Conservation (phyloP, 2,329 filamentous ascomycete genomes). For the Tolypocladium sp. region DNA sequence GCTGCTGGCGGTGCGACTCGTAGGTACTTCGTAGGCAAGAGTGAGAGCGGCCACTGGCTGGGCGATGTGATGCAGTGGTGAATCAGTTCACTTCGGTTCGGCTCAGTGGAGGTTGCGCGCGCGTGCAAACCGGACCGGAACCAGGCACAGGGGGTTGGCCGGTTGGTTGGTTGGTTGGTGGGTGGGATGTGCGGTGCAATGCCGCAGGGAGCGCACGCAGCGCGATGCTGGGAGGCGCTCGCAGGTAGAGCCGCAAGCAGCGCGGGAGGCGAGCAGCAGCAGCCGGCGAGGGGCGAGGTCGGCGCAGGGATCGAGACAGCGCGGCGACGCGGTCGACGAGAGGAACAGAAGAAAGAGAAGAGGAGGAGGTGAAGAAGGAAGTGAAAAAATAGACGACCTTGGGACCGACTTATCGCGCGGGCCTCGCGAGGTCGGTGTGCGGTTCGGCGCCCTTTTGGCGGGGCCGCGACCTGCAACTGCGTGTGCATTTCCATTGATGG, state of each 20-base stretch:
- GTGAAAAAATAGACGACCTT: too few relatives aligned
- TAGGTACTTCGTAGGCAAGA: not conserved
- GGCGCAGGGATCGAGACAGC: too few relatives aligned
- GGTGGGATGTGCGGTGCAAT: not conserved
- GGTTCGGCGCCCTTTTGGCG: not conserved
- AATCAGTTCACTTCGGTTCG: not conserved
- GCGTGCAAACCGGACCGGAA: not conserved
- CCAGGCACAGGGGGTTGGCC: not conserved
- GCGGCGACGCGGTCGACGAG: too few relatives aligned
- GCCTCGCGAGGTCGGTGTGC: not conserved
- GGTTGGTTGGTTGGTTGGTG: not conserved
- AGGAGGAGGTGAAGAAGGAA: too few relatives aligned
- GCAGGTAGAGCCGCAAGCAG: not conserved
- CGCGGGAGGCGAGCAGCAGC: not conserved
- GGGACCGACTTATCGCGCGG: too few relatives aligned
- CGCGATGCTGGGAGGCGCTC: not conserved
- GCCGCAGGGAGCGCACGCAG: not conserved
- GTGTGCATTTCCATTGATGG: too few relatives aligned
- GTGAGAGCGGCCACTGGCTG: not conserved
- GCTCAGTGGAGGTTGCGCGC: not conserved
- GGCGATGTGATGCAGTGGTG: not conserved
- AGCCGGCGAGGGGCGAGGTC: too few relatives aligned
- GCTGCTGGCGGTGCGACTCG: not conserved
- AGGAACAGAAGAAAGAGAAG: not conserved
- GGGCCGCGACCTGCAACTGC: not conserved